Base-by-base conservation (phyloP, 441 rosid genomes). In the Croton laevigatus region DNA sequence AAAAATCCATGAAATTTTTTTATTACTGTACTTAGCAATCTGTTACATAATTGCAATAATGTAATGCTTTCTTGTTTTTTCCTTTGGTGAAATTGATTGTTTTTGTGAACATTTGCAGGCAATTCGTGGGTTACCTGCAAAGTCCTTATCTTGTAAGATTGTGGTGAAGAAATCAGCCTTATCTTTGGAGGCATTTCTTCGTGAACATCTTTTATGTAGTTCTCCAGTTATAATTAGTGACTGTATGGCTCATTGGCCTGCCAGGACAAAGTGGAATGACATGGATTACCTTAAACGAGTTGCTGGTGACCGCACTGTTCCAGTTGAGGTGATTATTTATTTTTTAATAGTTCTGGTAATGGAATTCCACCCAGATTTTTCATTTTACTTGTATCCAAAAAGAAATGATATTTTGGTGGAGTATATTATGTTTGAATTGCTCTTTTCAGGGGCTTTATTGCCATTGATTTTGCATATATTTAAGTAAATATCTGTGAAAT, bases 181-280 rank as follows among this genome's bases (percentile, higher is more conserved):
- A 40, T 90, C 97, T 20, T 54, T 92, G 87, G 99, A 94, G 85
- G 91, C 86, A 59, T 94, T 94, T 81, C 84, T 92, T 34, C 75
- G 88, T 38, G 94, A 89, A 58, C 84, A 85, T 82, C 84, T 92
- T 66, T 81, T 82, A 22, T 48, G 84, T 34, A 93, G 85, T 78
- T 84, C 81, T 79, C 99, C 99, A 8, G 96, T 94, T 77, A 80
- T 92, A 71, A 84, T 94, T 78, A 90, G 85, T 62, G 93, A 92
- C 71, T 83, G 88, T 74, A 94, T 94, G 98, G 88, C 84, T 73
- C 96, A 94, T 70, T 94, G 99, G 99, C 96, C 99, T 61, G 98
- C 99, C 76, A 84, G 76, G 78, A 73, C 77, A 49, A 94, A 83
- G 86, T 94, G 99, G 99, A 89, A 92, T 69, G 86, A 90, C 79